Evolutionary conservation across 495 filamentous ascomycete genomes (phyloP).

Genomic region (Penicillium goetzii): DNA sequence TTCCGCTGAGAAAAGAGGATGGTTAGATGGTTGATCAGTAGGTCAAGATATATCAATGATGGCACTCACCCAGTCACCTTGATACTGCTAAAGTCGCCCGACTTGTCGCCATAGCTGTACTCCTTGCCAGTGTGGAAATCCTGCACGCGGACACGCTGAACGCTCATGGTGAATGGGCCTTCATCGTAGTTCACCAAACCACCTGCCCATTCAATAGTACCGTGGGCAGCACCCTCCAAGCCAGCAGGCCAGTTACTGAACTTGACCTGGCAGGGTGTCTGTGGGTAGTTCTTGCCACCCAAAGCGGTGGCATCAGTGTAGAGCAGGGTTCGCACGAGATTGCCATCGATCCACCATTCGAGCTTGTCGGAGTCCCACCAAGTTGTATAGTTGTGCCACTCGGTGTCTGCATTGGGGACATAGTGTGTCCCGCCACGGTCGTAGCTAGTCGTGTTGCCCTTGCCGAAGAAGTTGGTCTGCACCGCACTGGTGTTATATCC

Average conservation of each 20-base stretch:
- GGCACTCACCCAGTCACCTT: conserved; percentile 54
- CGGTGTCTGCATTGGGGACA: conserved; percentile 60
- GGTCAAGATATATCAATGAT: neutral
- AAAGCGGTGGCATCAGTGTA: conserved; percentile 52
- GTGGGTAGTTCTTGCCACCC: conserved; percentile 74
- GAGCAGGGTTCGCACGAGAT: conserved; percentile 66
- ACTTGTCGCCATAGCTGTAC: conserved; percentile 43
- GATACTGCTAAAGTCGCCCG: conserved; percentile 44
- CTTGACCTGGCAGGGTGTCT: conserved; percentile 83
- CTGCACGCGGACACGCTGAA: conserved; percentile 48
- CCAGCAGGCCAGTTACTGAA: conserved; percentile 83
- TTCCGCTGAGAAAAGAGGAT: conserved; percentile 42
- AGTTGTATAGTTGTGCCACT: conserved; percentile 87
- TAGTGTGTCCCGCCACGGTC: conserved; percentile 70
- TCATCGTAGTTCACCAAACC: conserved; percentile 68
- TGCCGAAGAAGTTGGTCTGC: conserved; percentile 93
- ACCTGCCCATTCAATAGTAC: conserved; percentile 44
- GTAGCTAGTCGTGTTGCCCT: conserved; percentile 74
- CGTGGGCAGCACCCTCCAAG: conserved; percentile 58
- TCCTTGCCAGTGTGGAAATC: conserved; percentile 45
- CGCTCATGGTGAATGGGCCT: conserved; percentile 73
- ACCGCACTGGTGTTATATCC: conserved; percentile 62
- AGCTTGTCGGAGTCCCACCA: conserved; percentile 80
- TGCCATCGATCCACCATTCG: conserved; percentile 80
- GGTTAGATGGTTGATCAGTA: neutral